Evolutionary conservation across 2,329 filamentous ascomycete species (phyloP).

Genomic region (Cladobotryum protrusum): DNA sequence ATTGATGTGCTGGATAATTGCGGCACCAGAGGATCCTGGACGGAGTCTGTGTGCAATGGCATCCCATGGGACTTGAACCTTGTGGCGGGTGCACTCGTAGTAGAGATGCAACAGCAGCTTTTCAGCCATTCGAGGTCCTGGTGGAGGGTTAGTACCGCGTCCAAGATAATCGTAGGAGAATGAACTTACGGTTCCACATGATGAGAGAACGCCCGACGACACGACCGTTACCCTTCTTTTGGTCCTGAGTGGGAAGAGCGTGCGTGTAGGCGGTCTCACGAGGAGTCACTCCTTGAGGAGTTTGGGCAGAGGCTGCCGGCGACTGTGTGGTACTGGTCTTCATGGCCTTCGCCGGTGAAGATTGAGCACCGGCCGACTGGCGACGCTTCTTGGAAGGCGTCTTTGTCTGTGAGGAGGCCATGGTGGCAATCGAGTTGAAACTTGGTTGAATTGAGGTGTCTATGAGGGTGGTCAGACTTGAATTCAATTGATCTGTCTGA

Average conservation of each 20-base stretch:
- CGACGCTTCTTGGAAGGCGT: conserved; percentile 16
- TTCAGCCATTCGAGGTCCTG: conserved; percentile 41
- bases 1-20: conserved; percentile 32
- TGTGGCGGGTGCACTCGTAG: conserved; percentile 31
- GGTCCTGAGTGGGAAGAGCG: conserved; percentile 19
- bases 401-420: conserved; percentile 15
- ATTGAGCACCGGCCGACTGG: conserved; percentile 9
- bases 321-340: conserved; percentile 8
- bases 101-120: conserved; percentile 36
- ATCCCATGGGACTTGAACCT: conserved; percentile 33
- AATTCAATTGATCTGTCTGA: too few relatives aligned
- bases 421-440: conserved; percentile 1
- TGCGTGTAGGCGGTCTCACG: conserved; percentile 19
- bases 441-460: neutral
- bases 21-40: conserved; percentile 34
- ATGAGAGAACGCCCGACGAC: conserved; percentile 33
- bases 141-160: neutral
- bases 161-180: neutral
- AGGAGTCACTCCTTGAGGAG: conserved; percentile 3
- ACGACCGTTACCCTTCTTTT: conserved; percentile 24
- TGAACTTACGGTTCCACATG: conserved; percentile 37
- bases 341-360: conserved; percentile 11
- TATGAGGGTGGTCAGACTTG: too few relatives aligned
- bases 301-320: conserved; percentile 1
- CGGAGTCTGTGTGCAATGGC: conserved; percentile 34